Conservation (phyloP, 305 asterid species). For the Plantago lanceolata region DNA sequence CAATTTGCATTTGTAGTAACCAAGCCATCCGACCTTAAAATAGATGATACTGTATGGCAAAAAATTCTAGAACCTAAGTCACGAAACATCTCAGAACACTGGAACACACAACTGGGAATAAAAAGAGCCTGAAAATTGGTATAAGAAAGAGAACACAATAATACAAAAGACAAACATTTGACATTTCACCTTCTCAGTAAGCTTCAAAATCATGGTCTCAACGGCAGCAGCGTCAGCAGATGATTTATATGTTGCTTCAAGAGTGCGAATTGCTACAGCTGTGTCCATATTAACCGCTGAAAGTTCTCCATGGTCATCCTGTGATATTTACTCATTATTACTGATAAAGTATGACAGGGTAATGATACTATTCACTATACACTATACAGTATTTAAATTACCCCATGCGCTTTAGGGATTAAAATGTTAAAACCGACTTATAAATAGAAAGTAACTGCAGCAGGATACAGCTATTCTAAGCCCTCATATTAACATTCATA, state of each 20-base stretch:
- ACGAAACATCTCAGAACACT: too few relatives aligned
- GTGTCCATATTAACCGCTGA: conserved; percentile 98
- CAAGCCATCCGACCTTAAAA: too few relatives aligned
- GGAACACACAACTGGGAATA: too few relatives aligned
- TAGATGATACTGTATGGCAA: not conserved
- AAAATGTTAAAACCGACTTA: not conserved
- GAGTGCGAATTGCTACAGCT: conserved; percentile 97
- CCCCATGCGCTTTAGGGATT: conserved; percentile 8
- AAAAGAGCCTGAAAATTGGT: too few relatives aligned
- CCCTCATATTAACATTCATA: conserved; percentile 5
- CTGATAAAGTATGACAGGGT: not conserved
- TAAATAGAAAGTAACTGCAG: conserved; percentile 16
- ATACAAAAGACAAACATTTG: not conserved
- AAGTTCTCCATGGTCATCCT: conserved; percentile 97
- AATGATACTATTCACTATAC: not conserved
- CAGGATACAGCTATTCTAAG: conserved; percentile 13
- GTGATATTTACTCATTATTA: conserved; percentile 23
- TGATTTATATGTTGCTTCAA: conserved; percentile 85
- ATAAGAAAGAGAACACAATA: too few relatives aligned
- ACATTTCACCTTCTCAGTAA: conserved; percentile 66
- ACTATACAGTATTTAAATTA: conserved; percentile 17
- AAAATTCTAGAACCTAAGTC: not conserved
- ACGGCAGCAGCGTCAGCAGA: conserved; percentile 95
- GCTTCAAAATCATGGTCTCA: conserved; percentile 72
- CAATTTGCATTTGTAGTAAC: not conserved